Evolutionary conservation across 2,329 filamentous ascomycete species (phyloP).

Genomic region (Truncatella angustata): DNA sequence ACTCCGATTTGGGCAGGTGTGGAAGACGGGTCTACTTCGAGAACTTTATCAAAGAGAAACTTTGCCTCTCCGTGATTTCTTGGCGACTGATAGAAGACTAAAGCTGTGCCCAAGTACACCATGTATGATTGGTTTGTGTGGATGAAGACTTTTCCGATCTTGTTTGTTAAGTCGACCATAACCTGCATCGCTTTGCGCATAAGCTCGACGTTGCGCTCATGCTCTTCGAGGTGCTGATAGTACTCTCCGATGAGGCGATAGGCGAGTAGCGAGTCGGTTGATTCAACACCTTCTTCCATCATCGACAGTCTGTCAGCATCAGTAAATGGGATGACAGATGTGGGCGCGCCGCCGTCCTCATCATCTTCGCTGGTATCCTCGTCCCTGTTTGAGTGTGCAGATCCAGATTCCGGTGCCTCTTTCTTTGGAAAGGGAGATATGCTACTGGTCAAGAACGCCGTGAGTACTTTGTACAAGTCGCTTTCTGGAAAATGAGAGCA

Average conservation of each 20-base stretch:
- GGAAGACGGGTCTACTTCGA: conserved; percentile 71
- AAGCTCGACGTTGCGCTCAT: conserved; percentile 76
- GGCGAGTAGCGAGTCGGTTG: conserved; percentile 71
- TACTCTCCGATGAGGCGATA: conserved; percentile 82
- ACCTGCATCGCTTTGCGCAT: conserved; percentile 71
- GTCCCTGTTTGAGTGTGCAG: conserved; percentile 27
- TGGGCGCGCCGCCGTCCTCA: conserved; percentile 54
- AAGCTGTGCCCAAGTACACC: conserved; percentile 76
- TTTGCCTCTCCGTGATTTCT: conserved; percentile 88
- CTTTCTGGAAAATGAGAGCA: conserved; percentile 80
- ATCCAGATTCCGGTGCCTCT: conserved; percentile 14
- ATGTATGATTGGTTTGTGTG: conserved; percentile 74
- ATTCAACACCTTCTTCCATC: conserved; percentile 72
- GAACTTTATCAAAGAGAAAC: conserved; percentile 76
- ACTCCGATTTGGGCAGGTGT: conserved; percentile 85
- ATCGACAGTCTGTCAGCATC: conserved; percentile 78
- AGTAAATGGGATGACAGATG: conserved; percentile 57
- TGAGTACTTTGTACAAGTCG: conserved; percentile 78
- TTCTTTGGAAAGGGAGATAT: conserved; percentile 74
- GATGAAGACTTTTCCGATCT: conserved; percentile 66
- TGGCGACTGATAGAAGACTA: conserved; percentile 88
- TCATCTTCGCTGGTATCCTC: conserved; percentile 58
- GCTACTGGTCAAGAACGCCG: conserved; percentile 77
- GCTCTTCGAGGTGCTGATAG: conserved; percentile 81
- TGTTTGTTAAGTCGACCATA: conserved; percentile 57